Percentiles rank a stretch among this genome's conserved stretches.
Evolutionary conservation across 805 yeast species (phyloP).

Genomic region (Ogataea salicorniae): DNA sequence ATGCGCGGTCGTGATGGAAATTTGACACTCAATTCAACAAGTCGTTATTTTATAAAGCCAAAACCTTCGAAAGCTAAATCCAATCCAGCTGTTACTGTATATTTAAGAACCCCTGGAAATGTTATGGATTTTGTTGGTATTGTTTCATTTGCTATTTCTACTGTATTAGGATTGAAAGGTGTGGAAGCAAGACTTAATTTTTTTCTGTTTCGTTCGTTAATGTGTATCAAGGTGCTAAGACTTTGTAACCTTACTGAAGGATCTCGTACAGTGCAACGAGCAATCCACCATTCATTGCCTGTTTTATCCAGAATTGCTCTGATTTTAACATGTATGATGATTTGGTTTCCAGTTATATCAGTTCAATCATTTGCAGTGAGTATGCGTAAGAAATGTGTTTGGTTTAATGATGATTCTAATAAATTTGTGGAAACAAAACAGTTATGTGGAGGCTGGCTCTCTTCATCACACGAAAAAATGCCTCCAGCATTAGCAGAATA

Average conservation of each 20-base stretch:
- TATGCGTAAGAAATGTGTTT: conserved; percentile 69
- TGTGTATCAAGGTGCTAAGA: conserved; percentile 62
- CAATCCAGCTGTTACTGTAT: conserved; percentile 42
- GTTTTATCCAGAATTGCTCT: conserved; percentile 62
- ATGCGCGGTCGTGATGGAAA: not conserved
- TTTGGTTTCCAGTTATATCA: conserved; percentile 72
- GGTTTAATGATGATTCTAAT: conserved; percentile 64
- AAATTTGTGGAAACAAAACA: conserved; percentile 32
- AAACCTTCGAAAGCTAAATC: not conserved
- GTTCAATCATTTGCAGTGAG: conserved; percentile 80
- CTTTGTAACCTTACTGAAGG: conserved; percentile 65
- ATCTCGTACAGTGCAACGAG: conserved; percentile 58
- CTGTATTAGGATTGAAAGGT: conserved; percentile 41
- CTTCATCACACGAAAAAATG: too few relatives aligned
- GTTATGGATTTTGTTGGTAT: conserved; percentile 68
- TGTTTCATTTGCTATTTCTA: conserved; percentile 62
- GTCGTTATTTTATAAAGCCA: not conserved
- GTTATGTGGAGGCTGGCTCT: conserved; percentile 6
- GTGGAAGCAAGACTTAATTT: conserved; percentile 47
- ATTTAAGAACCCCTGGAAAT: conserved; percentile 70
- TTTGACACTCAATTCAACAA: not conserved
- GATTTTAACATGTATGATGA: conserved; percentile 71
- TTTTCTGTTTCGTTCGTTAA: conserved; percentile 58
- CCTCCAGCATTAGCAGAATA: conserved; percentile 2
- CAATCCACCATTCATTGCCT: conserved; percentile 70